phyloP scores from a whole-genome alignment of 1,284 basidiomycete genomes.

The Ustilago sp. region DNA sequence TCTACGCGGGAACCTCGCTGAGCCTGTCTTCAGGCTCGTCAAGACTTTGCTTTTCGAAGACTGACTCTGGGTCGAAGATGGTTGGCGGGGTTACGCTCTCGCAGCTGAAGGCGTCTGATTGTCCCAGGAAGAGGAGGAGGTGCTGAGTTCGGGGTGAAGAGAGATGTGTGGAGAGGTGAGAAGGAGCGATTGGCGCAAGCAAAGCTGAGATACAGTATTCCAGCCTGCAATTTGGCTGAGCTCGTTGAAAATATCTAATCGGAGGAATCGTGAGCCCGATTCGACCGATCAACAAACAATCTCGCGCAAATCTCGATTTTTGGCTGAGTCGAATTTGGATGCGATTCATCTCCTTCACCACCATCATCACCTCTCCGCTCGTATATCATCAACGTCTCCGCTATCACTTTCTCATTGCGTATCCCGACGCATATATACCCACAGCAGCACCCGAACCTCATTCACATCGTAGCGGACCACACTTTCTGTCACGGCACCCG shows the following conservation, averaged over 20 bases:
- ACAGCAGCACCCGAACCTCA: neutral
- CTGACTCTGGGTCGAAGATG: too few species aligned
- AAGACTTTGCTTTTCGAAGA: too few species aligned
- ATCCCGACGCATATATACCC: too few species aligned
- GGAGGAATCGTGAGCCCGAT: neutral
- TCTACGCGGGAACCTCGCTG: neutral
- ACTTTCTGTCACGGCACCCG: neutral
- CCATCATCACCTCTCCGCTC: neutral
- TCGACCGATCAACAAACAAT: neutral
- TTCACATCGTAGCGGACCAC: neutral
- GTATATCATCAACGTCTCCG: neutral
- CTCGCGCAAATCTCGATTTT: slow-evolving; percentile 8
- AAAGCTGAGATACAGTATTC: too few species aligned
- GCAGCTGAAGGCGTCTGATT: too few species aligned
- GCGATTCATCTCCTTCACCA: neutral
- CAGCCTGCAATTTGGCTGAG: slow-evolving; percentile 2
- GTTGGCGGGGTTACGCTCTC: too few species aligned
- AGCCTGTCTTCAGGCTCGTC: too few species aligned
- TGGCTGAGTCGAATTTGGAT: slow-evolving; percentile 20
- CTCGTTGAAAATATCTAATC: neutral
- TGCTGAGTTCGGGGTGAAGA: neutral
- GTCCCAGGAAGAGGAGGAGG: neutral
- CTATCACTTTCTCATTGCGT: neutral
- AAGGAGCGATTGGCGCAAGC: neutral
- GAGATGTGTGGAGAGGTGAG: neutral